Base-by-base conservation (phyloP, 1,139 yeast genomes). In the Yamadazyma membranifaciens region DNA sequence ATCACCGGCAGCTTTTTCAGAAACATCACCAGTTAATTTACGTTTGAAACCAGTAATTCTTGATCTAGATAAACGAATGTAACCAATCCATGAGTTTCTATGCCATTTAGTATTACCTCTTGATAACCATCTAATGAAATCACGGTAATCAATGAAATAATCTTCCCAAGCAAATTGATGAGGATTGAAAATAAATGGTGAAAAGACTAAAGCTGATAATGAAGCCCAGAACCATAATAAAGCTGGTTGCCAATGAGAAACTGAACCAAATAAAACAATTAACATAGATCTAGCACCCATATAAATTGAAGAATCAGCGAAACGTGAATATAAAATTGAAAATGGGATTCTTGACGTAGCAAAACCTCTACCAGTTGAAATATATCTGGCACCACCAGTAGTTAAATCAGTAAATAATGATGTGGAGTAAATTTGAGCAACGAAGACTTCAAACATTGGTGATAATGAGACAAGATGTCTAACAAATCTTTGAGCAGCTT, bases 61-160 rank as follows among this genome's bases (percentile, higher is more conserved):
- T 36, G 98, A 88, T 79, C 99, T 85, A 14, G 95, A 81, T 71
- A 91, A 79, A 69, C 98, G 84, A 49, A 91, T 87, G 65, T 89
- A 92, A 49, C 98, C 98, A 64, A 94, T 91, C 99, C 99, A 92
- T 12, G 98, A 94, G 75, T 92, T 92, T 76, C 95, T 86, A 73
- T 94, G 98, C 92, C 96, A 92, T 68, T 91, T 88, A 59, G 94
- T 85, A 74, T 94, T 94, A 80, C 98, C 98, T 73, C 98, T 87
- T 25, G 96, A 87, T 65, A 92, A 73, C 99, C 99, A 92, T 73
- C 98, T 84, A 60, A 94, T 87, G 69, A 82, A 92, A 66, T 92
- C 98, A 69, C 98, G 87, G 81, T 94, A 92, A 67, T 92, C 99
- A 68, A 92, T 86, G 69, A 94, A 92, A 81, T 87, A 94, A 69